A percentile compares a stretch with the other conserved stretches of the same genome.
phyloP scores from a whole-genome alignment of 768 basidiomycete genomes.

The Tylopilus plumbeoviolaceoides region DNA sequence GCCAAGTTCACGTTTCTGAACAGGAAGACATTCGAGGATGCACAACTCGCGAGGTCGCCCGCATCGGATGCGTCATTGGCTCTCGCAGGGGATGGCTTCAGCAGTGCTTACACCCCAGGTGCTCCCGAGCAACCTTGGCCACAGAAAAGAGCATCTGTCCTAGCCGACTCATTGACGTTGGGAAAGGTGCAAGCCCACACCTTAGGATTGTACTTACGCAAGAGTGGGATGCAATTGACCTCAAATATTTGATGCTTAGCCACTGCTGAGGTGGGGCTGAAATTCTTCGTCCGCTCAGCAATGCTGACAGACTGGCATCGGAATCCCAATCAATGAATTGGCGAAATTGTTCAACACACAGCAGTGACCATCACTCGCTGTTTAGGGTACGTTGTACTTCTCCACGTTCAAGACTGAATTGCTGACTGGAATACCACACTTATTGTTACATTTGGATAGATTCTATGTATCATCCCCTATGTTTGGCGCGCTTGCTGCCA shows the following conservation, averaged over 20 bases:
- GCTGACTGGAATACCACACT: too few relatives aligned
- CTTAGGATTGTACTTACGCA: background rate
- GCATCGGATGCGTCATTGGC: background rate
- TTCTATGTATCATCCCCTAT: background rate
- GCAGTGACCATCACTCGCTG: too few relatives aligned
- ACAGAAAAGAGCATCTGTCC: too few relatives aligned
- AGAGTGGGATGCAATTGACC: background rate
- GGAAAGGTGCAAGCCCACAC: background rate
- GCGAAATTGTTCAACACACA: too few relatives aligned
- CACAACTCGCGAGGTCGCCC: background rate
- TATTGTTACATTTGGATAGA: too few relatives aligned
- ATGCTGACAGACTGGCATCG: background rate
- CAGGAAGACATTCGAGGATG: too few relatives aligned
- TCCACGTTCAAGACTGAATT: too few relatives aligned
- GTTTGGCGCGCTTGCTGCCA: background rate
- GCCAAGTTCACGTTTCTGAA: background rate
- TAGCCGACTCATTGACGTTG: background rate
- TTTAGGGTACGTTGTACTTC: too few relatives aligned
- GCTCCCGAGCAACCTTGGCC: background rate
- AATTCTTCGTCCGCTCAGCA: background rate
- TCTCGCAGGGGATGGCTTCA: background rate
- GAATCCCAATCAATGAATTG: too few relatives aligned
- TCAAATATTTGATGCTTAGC: background rate
- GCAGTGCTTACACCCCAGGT: background rate
- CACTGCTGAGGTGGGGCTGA: slow-evolving; percentile 1